Base-by-base conservation (phyloP, 441 rosid species). In the Croton setiger region DNA sequence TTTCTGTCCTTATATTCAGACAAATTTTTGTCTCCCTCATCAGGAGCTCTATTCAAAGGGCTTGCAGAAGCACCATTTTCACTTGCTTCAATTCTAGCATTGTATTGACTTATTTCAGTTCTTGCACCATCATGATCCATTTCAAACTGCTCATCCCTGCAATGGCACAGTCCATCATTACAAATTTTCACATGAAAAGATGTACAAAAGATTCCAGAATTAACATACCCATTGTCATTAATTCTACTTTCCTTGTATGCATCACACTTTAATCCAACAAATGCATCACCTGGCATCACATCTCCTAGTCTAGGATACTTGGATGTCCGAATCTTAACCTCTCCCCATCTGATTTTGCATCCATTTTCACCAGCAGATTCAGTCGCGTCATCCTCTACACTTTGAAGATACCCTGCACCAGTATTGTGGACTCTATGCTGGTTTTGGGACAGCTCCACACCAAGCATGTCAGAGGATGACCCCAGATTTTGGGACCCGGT, bases 271-370 rank as follows among this genome's bases (percentile, higher is more conserved):
- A 27, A 27, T 27, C 31, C 31, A 27, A 27, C 31, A 27, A 27
- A 27, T 27, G 31, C 31, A 27, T 72, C 51, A 43, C 77, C 60
- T 60, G 74, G 67, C 21, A 64, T 53, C 31, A 33, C 43, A 66
- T 74, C 76, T 81, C 63, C 68, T 71, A 72, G 66, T 66, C 67
- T 69, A 49, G 72, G 75, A 73, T 86, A 86, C 81, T 89, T 89
- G 56, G 81, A 75, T 57, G 92, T 78, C 63, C 90, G 89, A 60
- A 81, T 84, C 79, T 76, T 93, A 70, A 82, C 85, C 64, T 83
- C 90, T 83, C 89, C 97, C 98, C 93, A 87, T 76, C 77, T 84
- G 71, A 91, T 82, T 70, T 84, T 71, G 65, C 79, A 83, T 72
- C 74, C 78, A 65, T 60, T 82, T 75, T 73, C 79, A 62, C 83